Percentiles rank a stretch among this genome's conserved stretches.
Conservation (phyloP, 225 moss, liverwort and hornwort species). For the Pseudoscleropodium purum region DNA sequence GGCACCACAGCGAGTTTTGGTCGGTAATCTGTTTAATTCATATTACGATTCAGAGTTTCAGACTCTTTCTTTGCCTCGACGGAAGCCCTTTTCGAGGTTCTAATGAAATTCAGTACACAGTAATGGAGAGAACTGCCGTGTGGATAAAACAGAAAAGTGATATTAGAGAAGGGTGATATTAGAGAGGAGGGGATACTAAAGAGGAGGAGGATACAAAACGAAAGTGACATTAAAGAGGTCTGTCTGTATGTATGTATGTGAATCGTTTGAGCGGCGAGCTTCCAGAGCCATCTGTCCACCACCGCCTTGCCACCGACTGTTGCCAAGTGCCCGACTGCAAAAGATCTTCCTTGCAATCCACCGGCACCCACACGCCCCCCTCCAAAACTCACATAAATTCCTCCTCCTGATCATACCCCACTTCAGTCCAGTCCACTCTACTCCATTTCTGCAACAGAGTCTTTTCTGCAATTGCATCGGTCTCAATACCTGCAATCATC, state of each 20-base stretch:
- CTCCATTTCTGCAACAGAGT: background rate
- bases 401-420: too few relatives aligned
- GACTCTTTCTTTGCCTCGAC: background rate
- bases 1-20: background rate
- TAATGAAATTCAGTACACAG: too few relatives aligned
- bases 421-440: background rate
- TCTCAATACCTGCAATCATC: background rate
- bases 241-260: background rate
- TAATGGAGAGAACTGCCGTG: background rate
- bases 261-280: background rate
- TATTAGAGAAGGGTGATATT: background rate
- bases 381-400: background rate
- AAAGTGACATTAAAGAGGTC: background rate
- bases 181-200: background rate
- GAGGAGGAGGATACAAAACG: background rate
- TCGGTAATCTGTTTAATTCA: background rate
- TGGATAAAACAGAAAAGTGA: background rate
- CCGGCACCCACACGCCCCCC: background rate
- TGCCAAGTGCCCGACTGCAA: conserved; percentile 25
- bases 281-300: background rate
- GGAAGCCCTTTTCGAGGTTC: background rate
- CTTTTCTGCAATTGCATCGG: background rate
- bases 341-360: background rate
- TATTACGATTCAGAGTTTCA: background rate
- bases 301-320: background rate